A percentile compares a stretch with the other conserved stretches of the same genome.
Conservation (phyloP, 2,329 filamentous ascomycete species). For the Alternaria angustiovoidea region DNA sequence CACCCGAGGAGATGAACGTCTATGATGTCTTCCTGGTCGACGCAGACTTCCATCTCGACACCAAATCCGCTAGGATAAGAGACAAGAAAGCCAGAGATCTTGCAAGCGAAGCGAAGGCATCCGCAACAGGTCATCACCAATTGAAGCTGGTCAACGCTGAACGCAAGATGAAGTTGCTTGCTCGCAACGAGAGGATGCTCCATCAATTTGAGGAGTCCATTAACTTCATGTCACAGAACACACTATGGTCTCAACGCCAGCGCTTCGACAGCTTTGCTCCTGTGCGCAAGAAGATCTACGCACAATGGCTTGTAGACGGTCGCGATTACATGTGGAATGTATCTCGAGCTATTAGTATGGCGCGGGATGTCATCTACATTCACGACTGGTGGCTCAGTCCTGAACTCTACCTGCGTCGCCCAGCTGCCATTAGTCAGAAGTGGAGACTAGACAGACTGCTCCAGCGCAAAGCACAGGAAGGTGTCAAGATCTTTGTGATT, state of each 20-base stretch:
- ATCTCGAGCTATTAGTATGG: conserved; percentile 94
- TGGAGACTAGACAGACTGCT: conserved; percentile 94
- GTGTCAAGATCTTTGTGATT: conserved; percentile 97
- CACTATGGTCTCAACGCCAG: conserved; percentile 82
- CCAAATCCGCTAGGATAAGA: conserved; percentile 65
- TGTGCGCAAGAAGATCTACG: conserved; percentile 83
- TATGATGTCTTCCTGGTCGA: conserved; percentile 99
- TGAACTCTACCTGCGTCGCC: conserved; percentile 92
- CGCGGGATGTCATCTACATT: conserved; percentile 97
- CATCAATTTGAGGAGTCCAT: conserved; percentile 95
- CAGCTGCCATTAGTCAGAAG: conserved; percentile 95
- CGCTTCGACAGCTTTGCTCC: conserved; percentile 95
- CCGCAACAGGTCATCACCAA: conserved; percentile 78
- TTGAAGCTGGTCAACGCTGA: conserved; percentile 91
- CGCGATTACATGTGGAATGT: conserved; percentile 99
- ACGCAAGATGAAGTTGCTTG: conserved; percentile 88
- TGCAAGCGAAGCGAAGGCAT: conserved; percentile 70
- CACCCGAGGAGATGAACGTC: conserved; percentile 97
- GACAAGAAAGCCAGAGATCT: conserved; percentile 67
- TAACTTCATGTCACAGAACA: conserved; percentile 80
- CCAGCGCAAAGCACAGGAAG: conserved; percentile 92
- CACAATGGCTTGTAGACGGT: conserved; percentile 95
- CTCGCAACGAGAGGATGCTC: conserved; percentile 87
- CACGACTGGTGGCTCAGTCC: conserved; percentile 99
- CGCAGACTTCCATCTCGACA: conserved; percentile 81